Evolutionary conservation across 1,139 yeast species (phyloP), one percentile per base, ranked within the genome.

Genomic region (Suhomyces bolitotheri): DNA sequence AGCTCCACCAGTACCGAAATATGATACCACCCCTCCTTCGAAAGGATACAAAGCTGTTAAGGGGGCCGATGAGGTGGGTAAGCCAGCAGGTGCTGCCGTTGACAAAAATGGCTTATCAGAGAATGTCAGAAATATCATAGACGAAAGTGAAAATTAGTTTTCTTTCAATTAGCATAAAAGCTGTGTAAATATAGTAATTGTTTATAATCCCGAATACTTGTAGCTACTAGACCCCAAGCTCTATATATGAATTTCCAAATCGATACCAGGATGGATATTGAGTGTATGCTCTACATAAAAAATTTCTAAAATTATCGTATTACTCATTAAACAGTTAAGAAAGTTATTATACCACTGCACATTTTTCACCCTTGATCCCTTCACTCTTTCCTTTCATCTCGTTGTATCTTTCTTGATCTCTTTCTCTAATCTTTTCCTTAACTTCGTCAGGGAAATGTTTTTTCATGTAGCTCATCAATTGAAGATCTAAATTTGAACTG

Each of bases 401-500:
- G 6, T 52, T 51, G 36, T 64, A 69, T 41, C 59, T 64, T 50
- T 82, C 89, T 44, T 66, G 70, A 31, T 78, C 80, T 43, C 84
- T 71, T 34, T 78, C 83, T 34, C 60, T 61, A 48, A 79, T 65
- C 51, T 83, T 83, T 45, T 67, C 71, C 48, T 79, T 81, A 12
- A 80, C 80, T 51, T 83, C 90, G 15, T 64, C 50, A 0, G 92
- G 92, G 59, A 83, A 83, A 49, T 77, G 75, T 34, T 62, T 54
- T 53, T 79, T 73, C 73, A 83, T 68, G 37, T 75, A 62, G 27
- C 60, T 59, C 68, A 79, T 67, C 17, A 75, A 59, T 11, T 73
- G 73, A n/a, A 58, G 30, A 50, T 83, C 90, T 43, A 83, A 61
- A 47, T 82, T 81, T 2, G 65, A 45, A 15, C 79, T 76, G 46